Percentiles rank a stretch among this genome's conserved stretches.
These are phyloP conservation scores for Pseudisothecium myosuroides DNA, from an alignment of 225 moss, liverwort and hornwort species.

Conservation along the genomic window DNA sequence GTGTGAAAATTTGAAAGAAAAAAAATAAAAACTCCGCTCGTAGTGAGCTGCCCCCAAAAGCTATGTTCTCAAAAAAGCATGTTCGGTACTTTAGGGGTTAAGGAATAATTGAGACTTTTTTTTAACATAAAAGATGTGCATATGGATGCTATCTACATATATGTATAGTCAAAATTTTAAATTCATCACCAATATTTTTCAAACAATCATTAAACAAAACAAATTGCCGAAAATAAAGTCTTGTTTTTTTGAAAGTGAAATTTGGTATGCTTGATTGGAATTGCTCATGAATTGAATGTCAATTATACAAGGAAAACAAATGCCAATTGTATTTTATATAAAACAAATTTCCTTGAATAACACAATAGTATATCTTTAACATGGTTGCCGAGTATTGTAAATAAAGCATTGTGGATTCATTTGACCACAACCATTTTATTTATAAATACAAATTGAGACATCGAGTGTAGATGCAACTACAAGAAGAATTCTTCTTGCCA, in stretches of 20 bases:
- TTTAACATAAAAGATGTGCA: background rate
- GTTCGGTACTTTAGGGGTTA: too few relatives aligned
- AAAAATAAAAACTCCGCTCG: too few relatives aligned
- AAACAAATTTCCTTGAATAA: background rate
- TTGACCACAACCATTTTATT: background rate
- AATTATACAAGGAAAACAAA: background rate
- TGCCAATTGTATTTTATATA: background rate
- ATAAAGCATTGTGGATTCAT: background rate
- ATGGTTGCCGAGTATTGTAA: fast-evolving
- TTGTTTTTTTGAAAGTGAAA: background rate
- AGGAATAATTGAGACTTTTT: background rate
- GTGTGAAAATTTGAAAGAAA: too few relatives aligned
- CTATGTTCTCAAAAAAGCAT: too few relatives aligned
- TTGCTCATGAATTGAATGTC: background rate
- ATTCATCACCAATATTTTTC: background rate
- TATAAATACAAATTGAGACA: background rate
- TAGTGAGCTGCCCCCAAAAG: too few relatives aligned
- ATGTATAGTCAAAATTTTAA: background rate
- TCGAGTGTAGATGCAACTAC: fast-evolving
- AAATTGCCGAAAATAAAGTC: background rate
- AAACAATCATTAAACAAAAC: background rate
- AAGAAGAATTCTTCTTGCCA: background rate
- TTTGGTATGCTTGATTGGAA: background rate
- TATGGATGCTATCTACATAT: too few relatives aligned
- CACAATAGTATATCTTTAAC: fast-evolving